phyloP scores from a whole-genome alignment of 2,329 filamentous ascomycete species.

The Cadophora sp. region DNA sequence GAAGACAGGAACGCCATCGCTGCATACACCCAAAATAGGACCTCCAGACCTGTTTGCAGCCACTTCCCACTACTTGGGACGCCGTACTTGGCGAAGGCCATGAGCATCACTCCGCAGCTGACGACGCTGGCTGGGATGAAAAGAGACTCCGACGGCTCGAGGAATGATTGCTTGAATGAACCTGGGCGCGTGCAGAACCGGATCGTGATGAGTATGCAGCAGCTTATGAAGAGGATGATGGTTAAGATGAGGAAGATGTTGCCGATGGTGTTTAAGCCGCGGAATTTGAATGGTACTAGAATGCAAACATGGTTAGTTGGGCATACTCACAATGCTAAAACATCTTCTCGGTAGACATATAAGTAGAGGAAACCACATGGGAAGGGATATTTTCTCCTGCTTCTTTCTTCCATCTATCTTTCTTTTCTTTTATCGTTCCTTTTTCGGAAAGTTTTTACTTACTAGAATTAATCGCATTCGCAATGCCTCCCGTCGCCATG shows the following conservation, averaged over 20 bases:
- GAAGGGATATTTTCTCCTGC: too few relatives aligned
- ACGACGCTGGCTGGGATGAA: slow-evolving; percentile 16
- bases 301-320: too few relatives aligned
- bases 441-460: background rate
- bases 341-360: too few relatives aligned
- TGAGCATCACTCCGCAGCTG: slow-evolving; percentile 7
- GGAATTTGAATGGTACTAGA: slow-evolving; percentile 13
- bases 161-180: slow-evolving; percentile 16
- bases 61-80: slow-evolving; percentile 1
- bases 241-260: slow-evolving; percentile 11
- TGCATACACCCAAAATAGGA: slow-evolving; percentile 15
- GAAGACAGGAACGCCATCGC: slow-evolving; percentile 10
- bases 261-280: slow-evolving; percentile 6
- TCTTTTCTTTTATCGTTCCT: too few relatives aligned
- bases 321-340: too few relatives aligned
- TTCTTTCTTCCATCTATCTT: too few relatives aligned
- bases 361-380: background rate
- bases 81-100: slow-evolving; percentile 12
- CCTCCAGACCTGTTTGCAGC: slow-evolving; percentile 10
- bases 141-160: slow-evolving; percentile 14
- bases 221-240: slow-evolving; percentile 6
- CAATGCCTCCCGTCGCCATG: slow-evolving; percentile 13
- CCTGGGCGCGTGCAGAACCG: slow-evolving; percentile 2
- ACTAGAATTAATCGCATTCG: slow-evolving; percentile 7
- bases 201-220: slow-evolving; percentile 14